These are phyloP conservation scores for Rubus parviflorus DNA, from an alignment of 306 rosid genomes.

Conservation along the genomic window DNA sequence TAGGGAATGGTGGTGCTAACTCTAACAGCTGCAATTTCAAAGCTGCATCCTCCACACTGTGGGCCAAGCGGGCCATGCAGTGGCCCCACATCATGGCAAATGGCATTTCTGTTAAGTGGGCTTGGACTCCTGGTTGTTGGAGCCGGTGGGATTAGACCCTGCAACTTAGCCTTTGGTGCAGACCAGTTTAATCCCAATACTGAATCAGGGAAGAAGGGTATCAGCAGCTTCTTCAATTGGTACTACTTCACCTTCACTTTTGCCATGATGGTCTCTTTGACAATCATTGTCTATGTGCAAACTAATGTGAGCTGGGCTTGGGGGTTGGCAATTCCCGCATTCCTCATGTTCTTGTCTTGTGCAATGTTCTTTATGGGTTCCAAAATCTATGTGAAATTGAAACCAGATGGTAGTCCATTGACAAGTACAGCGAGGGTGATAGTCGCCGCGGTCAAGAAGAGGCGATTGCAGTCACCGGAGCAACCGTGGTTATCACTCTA, in stretches of 20 bases:
- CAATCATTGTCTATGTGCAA: constrained; percentile 75
- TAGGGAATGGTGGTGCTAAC: constrained; percentile 73
- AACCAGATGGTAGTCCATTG: constrained; percentile 78
- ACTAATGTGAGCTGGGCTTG: constrained; percentile 76
- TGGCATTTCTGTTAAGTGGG: constrained; percentile 53
- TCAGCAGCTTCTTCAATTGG: constrained; percentile 93
- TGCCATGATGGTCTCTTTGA: constrained; percentile 72
- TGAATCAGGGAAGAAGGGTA: constrained; percentile 75
- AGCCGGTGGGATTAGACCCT: constrained; percentile 84
- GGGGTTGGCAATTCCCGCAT: constrained; percentile 75
- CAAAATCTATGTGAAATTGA: constrained; percentile 66
- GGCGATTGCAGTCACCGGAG: constrained; percentile 45
- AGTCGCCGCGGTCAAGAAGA: constrained; percentile 58
- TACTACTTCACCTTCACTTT: constrained; percentile 77
- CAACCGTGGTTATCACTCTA: constrained; percentile 60
- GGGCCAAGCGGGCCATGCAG: constrained; percentile 35
- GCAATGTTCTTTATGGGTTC: constrained; percentile 58
- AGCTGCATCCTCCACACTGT: constrained; percentile 78
- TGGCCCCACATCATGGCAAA: constrained; percentile 69
- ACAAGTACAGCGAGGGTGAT: constrained; percentile 61
- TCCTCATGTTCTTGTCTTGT: constrained; percentile 71
- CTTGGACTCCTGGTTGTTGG: constrained; percentile 63
- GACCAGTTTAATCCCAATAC: constrained; percentile 87
- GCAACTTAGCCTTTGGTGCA: constrained; percentile 86
- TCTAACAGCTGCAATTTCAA: constrained; percentile 65